A percentile compares a stretch with the other conserved stretches of the same genome.
These are phyloP conservation scores for Globisporangium nunn DNA, from an alignment of 352 stramenopile genomes.

Conservation along the genomic window DNA sequence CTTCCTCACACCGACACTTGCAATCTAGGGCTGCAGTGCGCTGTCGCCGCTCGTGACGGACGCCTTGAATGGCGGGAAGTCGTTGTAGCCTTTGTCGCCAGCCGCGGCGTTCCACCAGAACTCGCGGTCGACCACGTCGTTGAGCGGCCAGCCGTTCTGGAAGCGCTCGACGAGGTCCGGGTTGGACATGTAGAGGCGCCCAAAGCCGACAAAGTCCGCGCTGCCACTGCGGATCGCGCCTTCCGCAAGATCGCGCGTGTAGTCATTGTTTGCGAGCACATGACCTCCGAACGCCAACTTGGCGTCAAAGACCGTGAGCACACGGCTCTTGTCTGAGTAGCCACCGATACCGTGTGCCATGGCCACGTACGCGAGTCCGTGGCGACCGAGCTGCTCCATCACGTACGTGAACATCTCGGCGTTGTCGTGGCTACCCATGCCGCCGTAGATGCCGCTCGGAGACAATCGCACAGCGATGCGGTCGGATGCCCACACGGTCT, in stretches of 20 bases:
- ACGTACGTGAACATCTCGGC: constrained; percentile 14
- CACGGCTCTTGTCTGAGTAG: constrained; percentile 1
- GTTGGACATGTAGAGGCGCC: constrained; percentile 30
- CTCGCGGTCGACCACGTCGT: not conserved
- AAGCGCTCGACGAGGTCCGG: constrained; percentile 29
- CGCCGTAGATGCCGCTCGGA: constrained; percentile 12
- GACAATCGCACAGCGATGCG: constrained; percentile 13
- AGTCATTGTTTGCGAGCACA: constrained; percentile 20
- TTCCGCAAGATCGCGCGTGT: constrained; percentile 16
- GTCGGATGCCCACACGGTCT: constrained; percentile 5
- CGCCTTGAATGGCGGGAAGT: not conserved
- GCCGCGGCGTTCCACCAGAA: not conserved
- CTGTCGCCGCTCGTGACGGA: too few relatives aligned
- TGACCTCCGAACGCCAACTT: constrained; percentile 4
- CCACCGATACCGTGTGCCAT: constrained; percentile 2
- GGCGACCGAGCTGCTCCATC: constrained; percentile 12
- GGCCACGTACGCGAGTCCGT: constrained; percentile 18
- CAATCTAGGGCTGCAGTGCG: too few relatives aligned
- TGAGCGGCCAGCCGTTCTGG: constrained; percentile 17
- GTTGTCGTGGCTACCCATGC: constrained; percentile 15
- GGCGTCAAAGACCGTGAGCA: constrained; percentile 4
- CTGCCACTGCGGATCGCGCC: constrained; percentile 9
- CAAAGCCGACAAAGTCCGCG: constrained; percentile 21
- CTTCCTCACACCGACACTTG: too few relatives aligned
- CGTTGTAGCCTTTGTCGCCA: not conserved